These are phyloP conservation scores for Plasmodium relictum DNA, from an alignment of 169 alveolate genomes.

Conservation along the genomic window DNA sequence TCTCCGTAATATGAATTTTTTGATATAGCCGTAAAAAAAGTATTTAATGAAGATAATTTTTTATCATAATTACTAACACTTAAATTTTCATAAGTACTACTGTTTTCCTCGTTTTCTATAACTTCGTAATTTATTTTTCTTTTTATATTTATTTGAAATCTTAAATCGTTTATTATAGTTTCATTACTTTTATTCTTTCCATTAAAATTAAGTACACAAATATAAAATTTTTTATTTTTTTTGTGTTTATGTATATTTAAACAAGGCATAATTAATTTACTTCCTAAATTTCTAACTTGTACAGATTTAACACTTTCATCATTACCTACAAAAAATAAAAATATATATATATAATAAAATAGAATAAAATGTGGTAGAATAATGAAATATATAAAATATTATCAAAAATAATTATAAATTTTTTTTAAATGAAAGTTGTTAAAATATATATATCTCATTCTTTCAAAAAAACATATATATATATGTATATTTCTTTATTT, in stretches of 20 bases:
- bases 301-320: conserved; percentile 13
- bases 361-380: not conserved
- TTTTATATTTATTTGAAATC: conserved; percentile 52
- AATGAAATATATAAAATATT: not conserved
- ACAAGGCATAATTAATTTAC: conserved; percentile 26
- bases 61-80: not conserved
- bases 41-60: conserved; percentile 25
- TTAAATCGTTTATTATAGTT: conserved; percentile 32
- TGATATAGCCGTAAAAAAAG: conserved; percentile 28
- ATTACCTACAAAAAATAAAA: conserved; percentile 11
- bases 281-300: conserved; percentile 41
- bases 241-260: conserved; percentile 32
- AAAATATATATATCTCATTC: not conserved
- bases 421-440: not conserved
- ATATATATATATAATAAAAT: not conserved
- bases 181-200: conserved; percentile 36
- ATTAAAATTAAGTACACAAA: conserved; percentile 32
- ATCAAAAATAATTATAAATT: not conserved
- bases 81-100: conserved; percentile 22
- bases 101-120: conserved; percentile 11
- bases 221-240: conserved; percentile 19
- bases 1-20: not conserved
- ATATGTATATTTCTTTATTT: not conserved
- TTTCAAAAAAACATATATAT: not conserved
- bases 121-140: conserved; percentile 24